Base-by-base conservation (phyloP, 2,329 filamentous ascomycete species). In the Aspergillus transmontanensis region DNA sequence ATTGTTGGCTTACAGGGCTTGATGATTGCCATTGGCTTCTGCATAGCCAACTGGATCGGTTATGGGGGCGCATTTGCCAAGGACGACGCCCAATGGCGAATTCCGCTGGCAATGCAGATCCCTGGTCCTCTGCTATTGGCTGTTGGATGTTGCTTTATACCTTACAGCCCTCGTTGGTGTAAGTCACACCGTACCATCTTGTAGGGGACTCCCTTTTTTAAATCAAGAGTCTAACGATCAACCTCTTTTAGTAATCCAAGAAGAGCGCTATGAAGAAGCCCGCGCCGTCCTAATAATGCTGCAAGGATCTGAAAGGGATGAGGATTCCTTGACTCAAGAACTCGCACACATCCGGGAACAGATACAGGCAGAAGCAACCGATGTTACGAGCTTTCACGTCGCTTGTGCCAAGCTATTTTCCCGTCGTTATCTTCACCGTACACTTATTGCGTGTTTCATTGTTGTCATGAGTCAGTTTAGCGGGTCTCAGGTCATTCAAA, bases 11-110 rank as follows among this genome's bases (percentile, higher is more conserved):
- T 78, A 9, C 75, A 78, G 55, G 78, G 75, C 1, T 65, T 77
- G 43, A 72, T 76, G 58, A 77, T 76, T 30, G 70, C 76, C 0
- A 60, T 77, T 7, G 80, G 80, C 5, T 80, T 75, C 56, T 75
- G 78, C 63, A 58, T 69, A 11, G 79, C 77, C 1, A 77, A 76
- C 55, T 81, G 79, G 78, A 75, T 81, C 51, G 79, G 79, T 3
- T 80, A 78, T 34, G 66, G 66, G 7, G 64, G 66, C 30, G 66
- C 66, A 48, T 67, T 61, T 51, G 66, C 66, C 11, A 66, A 59
- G 6, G 60, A 62, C 4, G 55, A 64, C 58, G 61, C 66, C 14
- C 66, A 67, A 46, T 67, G 66, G 66, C 59, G 66, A 28, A 59
- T 67, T 43, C 66, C 66, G 21, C 41, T 67, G 30, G 66, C 66